Evolutionary conservation across 495 filamentous ascomycete species (phyloP).

Genomic region (Penicillium taxi): DNA sequence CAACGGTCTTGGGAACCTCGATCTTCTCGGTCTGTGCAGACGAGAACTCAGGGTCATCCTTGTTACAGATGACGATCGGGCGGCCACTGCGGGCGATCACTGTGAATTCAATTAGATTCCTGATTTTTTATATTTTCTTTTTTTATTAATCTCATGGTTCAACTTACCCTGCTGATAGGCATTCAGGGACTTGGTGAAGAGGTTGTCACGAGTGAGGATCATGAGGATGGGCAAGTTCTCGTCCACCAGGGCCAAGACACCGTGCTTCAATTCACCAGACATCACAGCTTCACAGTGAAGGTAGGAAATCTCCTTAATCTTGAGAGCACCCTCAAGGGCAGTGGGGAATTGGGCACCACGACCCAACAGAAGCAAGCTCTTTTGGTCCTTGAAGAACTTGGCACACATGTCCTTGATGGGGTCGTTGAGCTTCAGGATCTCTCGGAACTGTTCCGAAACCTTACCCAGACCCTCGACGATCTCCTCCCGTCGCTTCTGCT

Average conservation of each 20-base stretch:
- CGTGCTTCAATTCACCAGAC: conserved; percentile 98
- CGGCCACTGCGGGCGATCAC: conserved; percentile 90
- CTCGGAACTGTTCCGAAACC: conserved; percentile 83
- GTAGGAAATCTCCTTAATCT: conserved; percentile 99
- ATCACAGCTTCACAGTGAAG: conserved; percentile 99
- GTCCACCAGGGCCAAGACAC: conserved; percentile 92
- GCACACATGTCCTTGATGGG: conserved; percentile 87
- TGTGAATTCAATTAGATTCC: too few relatives aligned
- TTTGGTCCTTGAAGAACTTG: conserved; percentile 91
- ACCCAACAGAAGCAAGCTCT: conserved; percentile 85
- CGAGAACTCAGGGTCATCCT: conserved; percentile 80
- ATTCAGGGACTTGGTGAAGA: conserved; percentile 96
- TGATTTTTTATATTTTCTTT: conserved; percentile 4
- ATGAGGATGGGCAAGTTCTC: conserved; percentile 99
- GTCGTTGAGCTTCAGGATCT: conserved; percentile 82
- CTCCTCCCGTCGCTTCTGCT: conserved; percentile 85
- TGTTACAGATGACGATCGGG: conserved; percentile 97
- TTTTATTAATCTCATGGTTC: not conserved
- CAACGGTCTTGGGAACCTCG: conserved; percentile 91
- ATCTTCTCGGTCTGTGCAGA: conserved; percentile 87
- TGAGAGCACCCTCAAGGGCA: conserved; percentile 92
- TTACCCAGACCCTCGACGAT: conserved; percentile 90
- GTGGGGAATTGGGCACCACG: conserved; percentile 95
- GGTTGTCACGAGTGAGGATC: conserved; percentile 91
- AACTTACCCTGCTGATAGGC: conserved; percentile 91